Base-by-base conservation (phyloP, 176 grass and related monocot species). In the Musa acuminata region DNA sequence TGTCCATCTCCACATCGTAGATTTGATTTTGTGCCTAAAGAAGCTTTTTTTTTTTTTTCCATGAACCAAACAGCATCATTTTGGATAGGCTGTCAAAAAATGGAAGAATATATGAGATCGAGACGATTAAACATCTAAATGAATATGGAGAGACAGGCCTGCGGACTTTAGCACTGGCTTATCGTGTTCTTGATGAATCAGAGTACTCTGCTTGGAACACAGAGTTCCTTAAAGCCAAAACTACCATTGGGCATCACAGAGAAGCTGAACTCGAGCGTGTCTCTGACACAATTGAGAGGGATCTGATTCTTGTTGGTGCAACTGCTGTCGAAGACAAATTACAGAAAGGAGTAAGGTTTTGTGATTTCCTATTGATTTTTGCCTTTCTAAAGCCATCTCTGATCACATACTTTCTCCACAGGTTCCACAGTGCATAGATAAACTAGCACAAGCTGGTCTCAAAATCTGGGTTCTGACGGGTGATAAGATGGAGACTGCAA, bases 401-500 rank as follows among this genome's bases (percentile, higher is more conserved):
- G 75, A 72, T 77, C 57, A n/a, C 22, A 48, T 10, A 21, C 52
- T 64, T 85, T 73, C 69, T 71, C 74, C 74, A 67, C 73, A 98
- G 94, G 90, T 98, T 84, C 94, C 85, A 48, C 88, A 93, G 70
- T 98, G 94, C 72, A 91, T 93, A 83, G 90, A 98, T 87, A 91
- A 89, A 53, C 85, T 96, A 81, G 93, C 93, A 3, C 89, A 92
- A 85, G 93, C 93, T 84, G 93, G 93, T 84, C 89, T 96, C n/a
- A 96, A 96, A 67, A 86, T 96, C 29, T 96, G 93, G 93, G 93
- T 96, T 90, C 85, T 96, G 73, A 96, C 93, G 10, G 94, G 94
- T 24, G 94, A 98, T 89, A 98, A 98, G 85, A 98, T 98, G 90
- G 94, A 98, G 89, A 93, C 94, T 79, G 90, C 94, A 67, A 96